Evolutionary conservation across 257 asterid genomes (phyloP), one percentile per base, ranked within the genome.

Genomic region (Plectranthus barbatus): DNA sequence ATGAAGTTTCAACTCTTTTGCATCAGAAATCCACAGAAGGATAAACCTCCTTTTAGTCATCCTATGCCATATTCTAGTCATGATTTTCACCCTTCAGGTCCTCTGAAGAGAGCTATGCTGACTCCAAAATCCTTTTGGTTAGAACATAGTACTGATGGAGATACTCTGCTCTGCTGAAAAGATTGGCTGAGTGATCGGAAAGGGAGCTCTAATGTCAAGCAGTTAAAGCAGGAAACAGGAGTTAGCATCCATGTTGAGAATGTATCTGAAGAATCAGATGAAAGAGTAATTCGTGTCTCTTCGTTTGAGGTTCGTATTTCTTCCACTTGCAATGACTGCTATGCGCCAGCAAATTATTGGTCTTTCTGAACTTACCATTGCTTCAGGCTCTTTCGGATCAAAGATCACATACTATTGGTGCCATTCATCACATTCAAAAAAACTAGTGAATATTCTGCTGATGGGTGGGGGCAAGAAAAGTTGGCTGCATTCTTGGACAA

Each of bases 401-500:
- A 80, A 80, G 84, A 74, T 90, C 94, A 21, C 87, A 56, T 71
- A 85, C 92, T 24, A 81, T 90, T 37, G 79, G 83, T 45, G 91
- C 94, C 66, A 78, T 90, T 74, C 90, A 84, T 77, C 84, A 70
- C 66, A 94, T 86, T 77, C 95, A 84, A 77, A 75, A 77, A 66
- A 75, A 77, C 85, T 31, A 73, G 90, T 72, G 91, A 80, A 67
- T 71, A 64, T 66, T 77, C 90, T 74, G 94, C 83, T 48, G 76
- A 81, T 39, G 94, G 97, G 26, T 71, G 79, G 51, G 77, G 18
- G 83, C 97, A 24, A 83, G 77, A 75, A 90, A 83, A 79, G 95
- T 90, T 66, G 97, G 95, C 46, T 86, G 97, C 82, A 69, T 90
- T 81, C 80, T 86, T 75, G 94, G 97, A 64, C 86, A 90, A 83